These are phyloP conservation scores for Cytidiella melzeri DNA, from an alignment of 768 basidiomycete species.

Conservation along the genomic window DNA sequence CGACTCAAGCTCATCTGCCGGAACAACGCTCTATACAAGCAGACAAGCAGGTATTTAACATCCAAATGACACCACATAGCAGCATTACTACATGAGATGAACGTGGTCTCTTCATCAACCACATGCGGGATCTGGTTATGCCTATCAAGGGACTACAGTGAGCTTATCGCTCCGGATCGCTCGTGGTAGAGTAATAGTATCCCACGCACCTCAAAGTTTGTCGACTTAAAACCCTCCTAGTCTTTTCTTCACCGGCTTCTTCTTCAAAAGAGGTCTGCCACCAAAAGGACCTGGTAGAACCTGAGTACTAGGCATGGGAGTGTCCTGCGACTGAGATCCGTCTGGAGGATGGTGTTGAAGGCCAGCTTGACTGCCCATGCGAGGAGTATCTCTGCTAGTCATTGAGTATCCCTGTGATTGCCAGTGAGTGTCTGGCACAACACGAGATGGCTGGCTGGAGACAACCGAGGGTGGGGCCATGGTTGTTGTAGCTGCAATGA, in stretches of 20 bases:
- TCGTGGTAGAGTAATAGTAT: too few species aligned
- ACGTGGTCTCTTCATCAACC: too few species aligned
- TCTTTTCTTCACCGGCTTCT: slow-evolving; percentile 59
- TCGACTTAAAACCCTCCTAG: slow-evolving; percentile 67
- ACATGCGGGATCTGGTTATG: too few species aligned
- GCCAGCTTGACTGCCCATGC: slow-evolving; percentile 17
- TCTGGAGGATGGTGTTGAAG: not conserved
- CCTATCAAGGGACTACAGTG: too few species aligned
- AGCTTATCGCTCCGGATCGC: too few species aligned
- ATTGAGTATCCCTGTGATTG: slow-evolving; percentile 3
- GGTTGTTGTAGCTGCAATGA: slow-evolving; percentile 27
- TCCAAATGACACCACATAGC: too few species aligned
- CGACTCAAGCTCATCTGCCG: too few species aligned
- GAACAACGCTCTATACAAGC: too few species aligned
- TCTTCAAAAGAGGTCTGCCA: slow-evolving; percentile 49
- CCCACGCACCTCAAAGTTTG: too few species aligned
- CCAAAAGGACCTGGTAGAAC: slow-evolving; percentile 66
- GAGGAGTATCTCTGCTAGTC: not conserved
- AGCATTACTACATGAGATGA: too few species aligned
- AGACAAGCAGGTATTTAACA: too few species aligned
- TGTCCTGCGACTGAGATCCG: slow-evolving; percentile 33
- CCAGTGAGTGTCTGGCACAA: slow-evolving; percentile 1
- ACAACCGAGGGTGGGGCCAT: slow-evolving; percentile 17
- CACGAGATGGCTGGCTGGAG: slow-evolving; percentile 11
- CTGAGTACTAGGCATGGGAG: slow-evolving; percentile 56